Base-by-base conservation (phyloP, 306 rosid species). In the Quercus ilex region DNA sequence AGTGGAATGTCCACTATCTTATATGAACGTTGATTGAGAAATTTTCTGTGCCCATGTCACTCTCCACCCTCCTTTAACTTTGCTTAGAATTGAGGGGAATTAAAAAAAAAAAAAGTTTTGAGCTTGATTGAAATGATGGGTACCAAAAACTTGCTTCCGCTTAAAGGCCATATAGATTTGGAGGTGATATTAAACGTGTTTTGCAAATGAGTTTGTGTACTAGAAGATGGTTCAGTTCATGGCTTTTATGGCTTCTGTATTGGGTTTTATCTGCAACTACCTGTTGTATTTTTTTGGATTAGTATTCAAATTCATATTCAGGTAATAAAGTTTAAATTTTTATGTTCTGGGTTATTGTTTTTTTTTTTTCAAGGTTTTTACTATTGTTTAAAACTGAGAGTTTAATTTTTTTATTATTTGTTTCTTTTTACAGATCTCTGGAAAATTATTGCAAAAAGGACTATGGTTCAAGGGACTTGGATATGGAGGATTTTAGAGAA, bases 151-250 rank as follows among this genome's bases (percentile, higher is more conserved):
- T 9, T 87, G 69, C 28, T 74, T 23, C 15, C 69, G 57, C 76
- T 82, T n/a, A 85, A 79, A 83, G 53, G 82, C 79, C 86, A 78
- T 68, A 38, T 88, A 13, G 83, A 86, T 81, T 86, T 73, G 8
- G 55, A 81, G 46, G 11, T 41, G 46, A 41, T 78, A 72, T 64
- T 31, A 57, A 77, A 25, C 69, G 69, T 49, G 64, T 49, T 69
- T 81, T 9, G 25, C 79, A n/a, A 74, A 85, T 81, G 90, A 79
- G 79, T 77, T 81, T 76, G 25, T 82, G 33, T 80, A 53, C 69
- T 60, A 53, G 25, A 90, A 82, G 84, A 89, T 89, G 92, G 41
- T 78, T 65, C 80, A 78, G 65, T 65, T 81, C 6, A 21, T 89
- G 46, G 80, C 69, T 80, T 89, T 88, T 58, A 4, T 89, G 46